Evolutionary conservation across 208 protist species (phyloP), one percentile per base, ranked within the genome.

Genomic region (Blechomonas ayalai): DNA sequence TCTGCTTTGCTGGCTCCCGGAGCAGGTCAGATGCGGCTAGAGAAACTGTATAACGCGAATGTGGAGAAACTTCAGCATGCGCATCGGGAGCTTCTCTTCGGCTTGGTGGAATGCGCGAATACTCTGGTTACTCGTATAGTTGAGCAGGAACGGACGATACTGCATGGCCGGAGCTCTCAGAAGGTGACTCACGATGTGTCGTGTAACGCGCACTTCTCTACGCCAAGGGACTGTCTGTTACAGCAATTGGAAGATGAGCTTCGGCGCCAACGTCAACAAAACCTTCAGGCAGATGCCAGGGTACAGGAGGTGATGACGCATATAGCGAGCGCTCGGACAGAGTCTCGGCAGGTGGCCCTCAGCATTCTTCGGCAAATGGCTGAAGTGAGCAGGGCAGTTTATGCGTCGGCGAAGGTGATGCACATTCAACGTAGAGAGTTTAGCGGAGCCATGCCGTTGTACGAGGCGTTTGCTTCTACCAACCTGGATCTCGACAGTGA

Each of bases 21-120:
- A 0, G 20, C 22, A 12, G 23, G 19, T 10, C 40, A 47, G 23
- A 5, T 38, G 3, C 24, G 22, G 29, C 47, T 39, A 24, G 67
- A 54, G 32, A 50, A 60, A 10, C 18, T 51, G n/a, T 80, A 73
- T 40, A 68, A 85, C 41, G 36, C 52, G 33, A 44, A 71, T 34
- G 55, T 82, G 43, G 56, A 67, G n/a, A 62, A 73, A 41, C 42
- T 69, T 52, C 63, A 78, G 46, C 55, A 52, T 20, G 47, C 51
- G 1, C 72, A 81, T n/a, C 77, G 68, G n/a, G 72, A 79, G 9
- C 28, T 75, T 10, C 68, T 86, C 7, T 75, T 67, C 49, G 34
- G 45, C 0, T 38, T 85, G 10, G 46, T 85, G 2, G 51, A 55
- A n/a, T 48, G 64, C 22, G 56, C 49, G 16, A 71, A 84, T 46